These are phyloP conservation scores for Mycena leptocephala DNA, from an alignment of 768 basidiomycete species.

Conservation along the genomic window DNA sequence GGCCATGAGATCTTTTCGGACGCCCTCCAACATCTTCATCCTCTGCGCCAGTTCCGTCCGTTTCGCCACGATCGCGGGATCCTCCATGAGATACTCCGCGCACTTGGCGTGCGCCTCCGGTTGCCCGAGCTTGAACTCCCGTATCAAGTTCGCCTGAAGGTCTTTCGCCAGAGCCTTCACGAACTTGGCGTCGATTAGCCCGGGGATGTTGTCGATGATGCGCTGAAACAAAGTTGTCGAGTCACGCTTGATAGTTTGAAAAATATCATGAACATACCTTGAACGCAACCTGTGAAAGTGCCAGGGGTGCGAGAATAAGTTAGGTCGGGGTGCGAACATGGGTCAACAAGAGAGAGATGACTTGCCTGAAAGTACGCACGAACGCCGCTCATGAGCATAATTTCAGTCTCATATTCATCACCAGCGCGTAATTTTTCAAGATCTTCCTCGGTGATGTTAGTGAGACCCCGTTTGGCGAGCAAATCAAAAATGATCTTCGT, in stretches of 20 bases:
- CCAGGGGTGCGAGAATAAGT: background rate
- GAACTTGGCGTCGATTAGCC: conserved; percentile 48
- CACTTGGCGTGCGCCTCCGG: conserved; percentile 52
- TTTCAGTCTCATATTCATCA: conserved; percentile 58
- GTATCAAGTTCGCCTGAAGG: conserved; percentile 51
- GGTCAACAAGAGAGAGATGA: too few relatives aligned
- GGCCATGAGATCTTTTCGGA: conserved; percentile 52
- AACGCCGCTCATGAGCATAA: conserved; percentile 59
- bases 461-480: conserved; percentile 48
- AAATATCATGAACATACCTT: background rate
- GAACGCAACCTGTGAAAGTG: background rate
- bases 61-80: conserved; percentile 51
- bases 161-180: conserved; percentile 48
- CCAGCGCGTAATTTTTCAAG: conserved; percentile 47
- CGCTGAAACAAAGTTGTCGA: conserved; percentile 47
- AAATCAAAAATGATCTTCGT: conserved; percentile 38
- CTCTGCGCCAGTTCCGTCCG: conserved; percentile 52
- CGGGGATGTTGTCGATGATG: conserved; percentile 62
- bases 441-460: conserved; percentile 45
- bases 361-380: conserved; percentile 60
- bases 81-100: conserved; percentile 61
- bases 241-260: background rate
- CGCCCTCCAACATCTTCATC: conserved; percentile 55
- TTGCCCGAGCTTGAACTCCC: conserved; percentile 54
- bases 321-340: too few relatives aligned